Evolutionary conservation across 2,329 filamentous ascomycete species (phyloP), one percentile per base, ranked within the genome.

Genomic region (Aspergillus versicolor): DNA sequence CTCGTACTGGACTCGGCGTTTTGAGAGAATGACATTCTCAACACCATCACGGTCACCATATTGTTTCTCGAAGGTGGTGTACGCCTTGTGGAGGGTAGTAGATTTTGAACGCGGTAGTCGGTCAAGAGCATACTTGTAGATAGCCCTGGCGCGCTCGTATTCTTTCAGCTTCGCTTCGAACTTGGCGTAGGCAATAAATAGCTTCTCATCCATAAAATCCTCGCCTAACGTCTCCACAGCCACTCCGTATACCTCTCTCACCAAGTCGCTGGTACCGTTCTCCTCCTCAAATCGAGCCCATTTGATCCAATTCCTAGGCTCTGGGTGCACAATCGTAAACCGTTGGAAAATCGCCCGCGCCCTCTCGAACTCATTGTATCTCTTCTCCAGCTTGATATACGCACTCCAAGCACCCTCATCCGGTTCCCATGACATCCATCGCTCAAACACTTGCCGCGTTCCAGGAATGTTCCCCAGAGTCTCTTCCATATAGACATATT

Each of bases 401-500:
- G 93, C 88, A 65, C 87, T 88, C 94, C 94, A 99, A 0, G 93
- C 94, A 43, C 90, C 88, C 82, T 97, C 93, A 65, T 97, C 92
- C 0, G 94, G 94, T 73, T 96, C 91, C 94, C 94, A 99, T 61
- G 90, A 88, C 89, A 99, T 93, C 94, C 94, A 99, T 45, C 94
- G 84, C 77, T 99, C 94, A 72, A 97, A 99, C 0, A 97, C 91
- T 67, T 96, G 91, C 57, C 94, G 82, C 3, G 92, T 95, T 37
- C 93, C 94, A 3, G 92, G 87, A 48, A 99, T 88, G 68, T 99
- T 97, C 6, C 92, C 92, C 54, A 99, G 83, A 77, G 93, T 97
- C 82, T 99, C 94, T 79, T 97, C 93, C 89, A 96, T 95, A 73
- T 96, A 96, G 24, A 96, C 91, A 80, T 97, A 99, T 74, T 97